Base-by-base conservation (phyloP, 129 eudicot genomes). In the Glebionis coronaria region DNA sequence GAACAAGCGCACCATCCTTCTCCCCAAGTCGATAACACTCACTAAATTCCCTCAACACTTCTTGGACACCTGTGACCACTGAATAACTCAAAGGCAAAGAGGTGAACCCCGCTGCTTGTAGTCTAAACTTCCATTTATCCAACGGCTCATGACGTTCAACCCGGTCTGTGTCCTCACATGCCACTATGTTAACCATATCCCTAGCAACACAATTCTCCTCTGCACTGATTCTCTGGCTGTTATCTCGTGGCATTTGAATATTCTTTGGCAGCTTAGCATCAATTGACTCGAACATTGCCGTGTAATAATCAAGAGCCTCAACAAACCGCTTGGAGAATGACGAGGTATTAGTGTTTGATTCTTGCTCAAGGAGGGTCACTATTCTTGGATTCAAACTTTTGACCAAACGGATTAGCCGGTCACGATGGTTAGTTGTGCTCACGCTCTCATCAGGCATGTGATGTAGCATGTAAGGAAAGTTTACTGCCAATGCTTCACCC, bases 401-500 rank as follows among this genome's bases (percentile, higher is more conserved):
- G 31, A 84, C 75, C 54, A 81, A 60, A 25, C 90, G 73, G 44
- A 84, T 70, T 4, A 84, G 70, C 54, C 84, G 79, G 76, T 84
- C 86, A 5, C 90, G 77, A 20, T 84, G 90, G 67, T 84, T 84
- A 2, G 35, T 57, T 16, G 80, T 78, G 86, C 81, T 78, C 49
- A 84, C 90, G 7, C 86, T 78, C 61, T 84, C 90, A n/a, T 84
- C 90, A 13, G 90, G 90, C 90, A 84, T 84, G 76, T 81, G 90
- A 61, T 84, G 90, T 49, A 84, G 62, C 87, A 83, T 69, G 77
- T 79, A 83, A 1, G 87, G 87, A 23, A 83, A 79, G 70, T 79
- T 83, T 38, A 84, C 86, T 5, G 86, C 86, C 3, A 84, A n/a
- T n/a, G 90, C 90, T 67, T 84, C 90, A 18, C 90, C 86, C 0